phyloP scores from a whole-genome alignment of 306 rosid species.

The Pterocarpus macrocarpus region DNA sequence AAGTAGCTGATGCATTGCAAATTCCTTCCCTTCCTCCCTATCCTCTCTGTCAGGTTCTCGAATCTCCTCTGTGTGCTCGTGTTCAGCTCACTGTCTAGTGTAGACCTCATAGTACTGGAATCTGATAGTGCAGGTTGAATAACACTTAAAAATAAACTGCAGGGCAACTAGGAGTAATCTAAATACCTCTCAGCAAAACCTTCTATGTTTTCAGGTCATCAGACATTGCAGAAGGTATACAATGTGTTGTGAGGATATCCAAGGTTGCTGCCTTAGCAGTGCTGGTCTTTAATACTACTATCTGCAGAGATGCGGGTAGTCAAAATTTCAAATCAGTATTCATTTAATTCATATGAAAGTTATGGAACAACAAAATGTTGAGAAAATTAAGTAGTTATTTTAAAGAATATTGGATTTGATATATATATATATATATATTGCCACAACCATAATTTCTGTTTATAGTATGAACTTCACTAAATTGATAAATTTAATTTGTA shows the following conservation, averaged over 20 bases:
- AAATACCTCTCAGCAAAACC: slow-evolving; percentile 15
- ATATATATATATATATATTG: no score
- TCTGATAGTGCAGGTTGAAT: background rate
- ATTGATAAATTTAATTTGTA: background rate
- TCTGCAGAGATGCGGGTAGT: slow-evolving; percentile 49
- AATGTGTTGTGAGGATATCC: slow-evolving; percentile 73
- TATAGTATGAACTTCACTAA: no score
- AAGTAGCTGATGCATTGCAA: background rate
- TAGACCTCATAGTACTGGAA: background rate
- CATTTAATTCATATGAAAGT: background rate
- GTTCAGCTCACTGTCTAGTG: background rate
- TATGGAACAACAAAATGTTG: background rate
- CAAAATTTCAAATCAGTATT: slow-evolving; percentile 22
- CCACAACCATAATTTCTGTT: no score
- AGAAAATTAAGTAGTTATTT: background rate
- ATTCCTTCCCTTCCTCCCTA: background rate
- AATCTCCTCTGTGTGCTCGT: background rate
- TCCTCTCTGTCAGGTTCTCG: slow-evolving; percentile 2
- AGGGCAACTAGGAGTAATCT: slow-evolving; percentile 9
- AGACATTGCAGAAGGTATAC: slow-evolving; percentile 79
- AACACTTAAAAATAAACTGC: background rate
- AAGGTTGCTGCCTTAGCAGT: slow-evolving; percentile 71
- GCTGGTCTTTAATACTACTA: slow-evolving; percentile 66
- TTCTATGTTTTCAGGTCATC: slow-evolving; percentile 65
- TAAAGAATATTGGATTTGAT: background rate